Evolutionary conservation across 139 green algal genomes (phyloP).

Genomic region (Nannochloris sp.): DNA sequence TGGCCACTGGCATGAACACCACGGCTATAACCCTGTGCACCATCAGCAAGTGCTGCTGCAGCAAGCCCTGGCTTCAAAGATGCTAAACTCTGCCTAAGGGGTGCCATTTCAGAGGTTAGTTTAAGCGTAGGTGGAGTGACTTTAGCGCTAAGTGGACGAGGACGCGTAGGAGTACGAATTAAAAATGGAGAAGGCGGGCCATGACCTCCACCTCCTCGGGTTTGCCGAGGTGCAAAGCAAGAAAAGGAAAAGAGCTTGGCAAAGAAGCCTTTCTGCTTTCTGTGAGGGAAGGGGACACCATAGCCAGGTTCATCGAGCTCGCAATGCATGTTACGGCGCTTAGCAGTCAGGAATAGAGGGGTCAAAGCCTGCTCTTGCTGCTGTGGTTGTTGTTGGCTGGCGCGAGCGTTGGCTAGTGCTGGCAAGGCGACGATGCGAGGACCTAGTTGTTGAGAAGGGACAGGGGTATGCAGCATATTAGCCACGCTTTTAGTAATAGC

Average conservation of each 20-base stretch:
- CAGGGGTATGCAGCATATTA: neutral
- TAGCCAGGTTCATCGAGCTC: slow-evolving; percentile 23
- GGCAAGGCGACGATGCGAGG: no score
- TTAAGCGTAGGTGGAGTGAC: neutral
- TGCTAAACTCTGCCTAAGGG: slow-evolving; percentile 18
- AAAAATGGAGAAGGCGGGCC: no score
- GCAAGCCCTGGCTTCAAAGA: neutral
- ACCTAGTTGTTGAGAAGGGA: neutral
- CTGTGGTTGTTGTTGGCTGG: no score
- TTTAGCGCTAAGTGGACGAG: no score
- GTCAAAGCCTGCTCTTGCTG: no score
- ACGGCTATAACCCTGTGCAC: no score
- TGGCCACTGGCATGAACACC: no score
- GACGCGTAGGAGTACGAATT: no score
- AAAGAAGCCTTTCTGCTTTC: neutral
- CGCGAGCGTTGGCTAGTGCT: no score
- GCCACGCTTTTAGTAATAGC: neutral
- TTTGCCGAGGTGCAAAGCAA: no score
- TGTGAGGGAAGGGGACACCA: neutral
- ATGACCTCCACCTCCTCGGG: no score
- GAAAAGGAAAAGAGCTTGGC: no score
- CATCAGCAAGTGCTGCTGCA: neutral
- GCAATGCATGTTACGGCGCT: slow-evolving; percentile 9
- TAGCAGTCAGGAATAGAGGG: slow-evolving; percentile 18
- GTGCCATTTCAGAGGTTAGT: slow-evolving; percentile 3